These are phyloP conservation scores for Gracilaria domingensis DNA, from an alignment of 23 red algal species.

Conservation along the genomic window DNA sequence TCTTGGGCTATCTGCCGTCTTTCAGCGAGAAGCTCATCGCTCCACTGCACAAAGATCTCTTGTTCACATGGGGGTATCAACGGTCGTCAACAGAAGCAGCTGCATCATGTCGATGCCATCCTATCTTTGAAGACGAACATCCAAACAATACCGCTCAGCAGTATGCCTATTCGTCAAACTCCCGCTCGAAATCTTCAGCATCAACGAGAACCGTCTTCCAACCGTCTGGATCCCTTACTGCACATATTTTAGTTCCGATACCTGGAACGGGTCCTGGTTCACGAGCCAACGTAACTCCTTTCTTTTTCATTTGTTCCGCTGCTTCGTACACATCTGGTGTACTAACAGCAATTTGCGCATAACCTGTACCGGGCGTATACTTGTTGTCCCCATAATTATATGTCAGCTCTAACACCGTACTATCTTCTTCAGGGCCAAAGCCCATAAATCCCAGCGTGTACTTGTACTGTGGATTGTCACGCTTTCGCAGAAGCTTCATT, in stretches of 20 bases:
- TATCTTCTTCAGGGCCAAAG: conserved; percentile 74
- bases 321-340: conserved; percentile 80
- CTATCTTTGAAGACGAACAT: no score
- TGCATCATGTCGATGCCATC: no score
- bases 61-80: no score
- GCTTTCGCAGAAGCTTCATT: conserved; percentile 65
- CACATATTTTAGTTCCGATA: conserved; percentile 84
- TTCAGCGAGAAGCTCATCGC: no score
- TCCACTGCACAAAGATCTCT: no score
- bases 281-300: conserved; percentile 62
- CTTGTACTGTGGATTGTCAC: conserved; percentile 51
- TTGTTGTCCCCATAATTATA: conserved; percentile 74
- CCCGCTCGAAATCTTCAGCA: conserved; percentile 74
- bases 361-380: conserved; percentile 72
- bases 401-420: conserved; percentile 69
- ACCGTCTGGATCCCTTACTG: conserved; percentile 76
- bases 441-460: conserved; percentile 78
- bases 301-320: conserved; percentile 65
- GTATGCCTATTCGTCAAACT: conserved; percentile 58
- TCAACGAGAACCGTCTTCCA: conserved; percentile 89
- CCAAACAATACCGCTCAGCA: background rate
- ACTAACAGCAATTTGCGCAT: conserved; percentile 83
- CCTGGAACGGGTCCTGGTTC: conserved; percentile 82
- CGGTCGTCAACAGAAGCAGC: no score
- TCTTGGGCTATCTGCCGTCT: no score